Base-by-base conservation (phyloP, 1,139 yeast species). In the Yamadazyma sp. region DNA sequence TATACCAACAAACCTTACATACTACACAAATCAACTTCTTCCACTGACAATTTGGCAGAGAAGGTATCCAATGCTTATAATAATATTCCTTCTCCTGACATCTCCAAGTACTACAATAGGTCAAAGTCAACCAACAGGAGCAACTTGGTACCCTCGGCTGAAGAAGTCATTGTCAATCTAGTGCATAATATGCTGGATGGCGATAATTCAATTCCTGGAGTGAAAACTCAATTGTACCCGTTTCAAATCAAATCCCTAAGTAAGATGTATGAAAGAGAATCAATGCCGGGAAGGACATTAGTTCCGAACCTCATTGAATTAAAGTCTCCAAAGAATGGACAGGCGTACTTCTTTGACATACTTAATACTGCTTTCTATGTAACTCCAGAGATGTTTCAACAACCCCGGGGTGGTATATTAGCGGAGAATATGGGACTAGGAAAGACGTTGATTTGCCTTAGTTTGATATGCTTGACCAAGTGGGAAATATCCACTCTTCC, bases 401-500 rank as follows among this genome's bases (percentile, higher is more conserved):
- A 77, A 3, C 81, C 86, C 0, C 57, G 73, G 45, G 89, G 89
- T 12, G 90, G 89, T 0, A 80, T 83, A 2, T 59, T 83, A 10
- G 87, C 87, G 0, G 90, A 83, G 47, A 82, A 81, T 70, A 83
- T 83, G 89, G 90, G 89, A 0, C 59, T 82, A 13, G 90, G 90
- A 0, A 83, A 83, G 52, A 82, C 89, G 0, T 64, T 80, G 31
- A 82, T 83, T 4, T 81, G 87, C 48, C 56, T 83, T 14, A 79
- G 85, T 6, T 61, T 83, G 33, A 68, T 82, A 0, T 74, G 83
- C 46, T 52, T 73, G 7, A 76, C 88, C 0, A 77, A 73, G 45
- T 62, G 57, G 50, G 83, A 82, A 38, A 53, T 70, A 4, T 67
- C 86, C 0, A 54, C 57, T 29, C 58, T 69, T 4, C 85, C 86